Evolutionary conservation across 345 rosid genomes (phyloP).

Genomic region (Theobroma cacao): DNA sequence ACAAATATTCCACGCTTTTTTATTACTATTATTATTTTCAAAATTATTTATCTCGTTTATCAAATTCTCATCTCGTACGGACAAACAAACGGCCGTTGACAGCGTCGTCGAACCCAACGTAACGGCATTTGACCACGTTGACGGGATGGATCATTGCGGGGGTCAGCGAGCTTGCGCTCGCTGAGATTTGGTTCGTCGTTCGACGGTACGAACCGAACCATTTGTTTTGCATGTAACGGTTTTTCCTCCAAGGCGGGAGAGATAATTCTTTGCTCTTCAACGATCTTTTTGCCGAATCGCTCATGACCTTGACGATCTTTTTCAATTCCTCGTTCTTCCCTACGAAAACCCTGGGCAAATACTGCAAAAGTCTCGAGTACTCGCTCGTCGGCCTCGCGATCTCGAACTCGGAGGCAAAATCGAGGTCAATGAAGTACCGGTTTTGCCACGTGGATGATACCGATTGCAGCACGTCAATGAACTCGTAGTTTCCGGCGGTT

Average conservation of each 20-base stretch:
- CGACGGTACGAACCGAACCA: constrained; percentile 82
- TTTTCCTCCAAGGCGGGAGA: constrained; percentile 91
- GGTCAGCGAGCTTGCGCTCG: constrained; percentile 19
- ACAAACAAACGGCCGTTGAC: constrained; percentile 46
- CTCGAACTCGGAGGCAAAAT: constrained; percentile 70
- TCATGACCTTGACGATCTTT: constrained; percentile 45
- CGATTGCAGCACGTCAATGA: constrained; percentile 65
- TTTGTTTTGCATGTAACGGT: constrained; percentile 84
- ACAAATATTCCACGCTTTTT: neutral
- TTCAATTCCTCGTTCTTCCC: constrained; percentile 65
- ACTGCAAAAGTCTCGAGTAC: constrained; percentile 40
- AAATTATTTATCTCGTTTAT: neutral
- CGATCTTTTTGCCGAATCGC: constrained; percentile 67
- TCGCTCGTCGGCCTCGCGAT: constrained; percentile 80
- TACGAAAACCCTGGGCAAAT: constrained; percentile 57
- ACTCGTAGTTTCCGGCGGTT: constrained; percentile 70
- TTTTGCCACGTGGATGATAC: constrained; percentile 6
- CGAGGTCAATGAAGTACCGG: constrained; percentile 71
- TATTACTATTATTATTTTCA: neutral
- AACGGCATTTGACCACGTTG: constrained; percentile 51
- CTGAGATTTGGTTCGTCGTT: constrained; percentile 33
- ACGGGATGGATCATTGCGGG: constrained; percentile 17
- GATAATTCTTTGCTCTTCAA: constrained; percentile 56
- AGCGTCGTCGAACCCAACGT: constrained; percentile 64
- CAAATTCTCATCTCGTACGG: constrained; percentile 37